phyloP scores from a whole-genome alignment of 179 eudicot genomes.

The Silene coronaria region DNA sequence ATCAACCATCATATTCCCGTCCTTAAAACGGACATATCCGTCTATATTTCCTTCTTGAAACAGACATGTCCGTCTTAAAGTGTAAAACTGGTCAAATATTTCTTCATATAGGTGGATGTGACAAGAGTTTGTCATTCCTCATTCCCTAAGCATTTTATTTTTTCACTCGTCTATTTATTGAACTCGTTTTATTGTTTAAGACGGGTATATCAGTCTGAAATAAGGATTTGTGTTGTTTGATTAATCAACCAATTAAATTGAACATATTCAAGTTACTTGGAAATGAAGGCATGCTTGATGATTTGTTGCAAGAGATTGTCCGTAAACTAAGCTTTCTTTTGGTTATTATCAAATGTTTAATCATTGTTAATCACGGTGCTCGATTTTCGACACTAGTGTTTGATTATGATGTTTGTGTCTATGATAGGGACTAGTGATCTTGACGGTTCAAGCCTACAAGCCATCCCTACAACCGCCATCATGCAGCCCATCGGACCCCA shows the following conservation, averaged over 20 bases:
- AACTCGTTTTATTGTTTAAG: too few species aligned
- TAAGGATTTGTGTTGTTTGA: too few species aligned
- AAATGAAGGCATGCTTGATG: conserved; percentile 6
- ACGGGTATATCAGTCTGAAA: too few species aligned
- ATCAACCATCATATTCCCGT: conserved; percentile 11
- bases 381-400: not conserved
- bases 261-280: not conserved
- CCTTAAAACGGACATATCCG: too few species aligned
- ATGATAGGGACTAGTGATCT: conserved; percentile 42
- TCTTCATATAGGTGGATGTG: too few species aligned
- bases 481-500: conserved; percentile 41
- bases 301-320: conserved; percentile 4
- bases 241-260: conserved; percentile 5
- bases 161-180: too few species aligned
- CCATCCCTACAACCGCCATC: conserved; percentile 54
- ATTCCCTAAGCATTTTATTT: too few species aligned
- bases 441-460: conserved; percentile 64
- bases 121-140: too few species aligned
- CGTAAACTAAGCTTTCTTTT: conserved; percentile 1
- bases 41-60: not conserved
- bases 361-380: not conserved
- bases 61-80: too few species aligned
- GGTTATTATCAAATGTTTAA: conserved; percentile 2
- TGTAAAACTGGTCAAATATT: too few species aligned
- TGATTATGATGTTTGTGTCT: conserved; percentile 4